Evolutionary conservation across 164 flowering plant species (phyloP), one percentile per base, ranked within the genome.

Genomic region (Piper betle): DNA sequence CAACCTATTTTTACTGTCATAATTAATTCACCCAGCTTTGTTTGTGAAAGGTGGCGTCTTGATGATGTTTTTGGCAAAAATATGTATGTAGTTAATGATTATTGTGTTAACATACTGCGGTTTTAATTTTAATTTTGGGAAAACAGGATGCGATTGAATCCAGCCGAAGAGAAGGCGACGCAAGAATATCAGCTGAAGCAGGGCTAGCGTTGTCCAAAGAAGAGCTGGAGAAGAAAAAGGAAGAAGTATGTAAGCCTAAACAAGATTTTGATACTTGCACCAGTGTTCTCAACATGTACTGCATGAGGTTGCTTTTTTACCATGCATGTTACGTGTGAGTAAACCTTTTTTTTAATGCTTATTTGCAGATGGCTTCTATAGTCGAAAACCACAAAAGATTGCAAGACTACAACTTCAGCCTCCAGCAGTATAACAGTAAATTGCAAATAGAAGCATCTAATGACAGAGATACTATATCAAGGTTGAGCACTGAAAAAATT

Each of bases 351-450:
- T 13, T 58, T 58, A 4, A 25, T 57, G 12, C 50, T 4, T 41
- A 57, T 19, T 39, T 75, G 69, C 81, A 90, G 97, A 79, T 87
- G 55, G 39, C 73, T 18, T 78, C 92, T 10, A 67, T 82, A 17
- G 79, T 75, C 57, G 95, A 88, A 38, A 84, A 78, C 74, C 84
- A 85, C 77, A 84, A 84, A 80, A 71, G 85, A 54, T 68, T 91
- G 59, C 97, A 91, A 57, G 99, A 94, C 61, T 94, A 91, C 70
- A 94, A 86, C 65, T 79, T 86, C 5, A 87, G 99, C 70, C 80
- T 94, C 54, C 99, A 94, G 64, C 86, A 86, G 46, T 94, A 91
- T 74, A 94, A 94, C 54, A 82, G 83, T 57, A 94, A 83, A 67
- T 96, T 94, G 65, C 97, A 88, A 73, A 71, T 74, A 58, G 99